Evolutionary conservation across 2,329 filamentous ascomycete species (phyloP).

Genomic region (Tetracladium maxilliforme): DNA sequence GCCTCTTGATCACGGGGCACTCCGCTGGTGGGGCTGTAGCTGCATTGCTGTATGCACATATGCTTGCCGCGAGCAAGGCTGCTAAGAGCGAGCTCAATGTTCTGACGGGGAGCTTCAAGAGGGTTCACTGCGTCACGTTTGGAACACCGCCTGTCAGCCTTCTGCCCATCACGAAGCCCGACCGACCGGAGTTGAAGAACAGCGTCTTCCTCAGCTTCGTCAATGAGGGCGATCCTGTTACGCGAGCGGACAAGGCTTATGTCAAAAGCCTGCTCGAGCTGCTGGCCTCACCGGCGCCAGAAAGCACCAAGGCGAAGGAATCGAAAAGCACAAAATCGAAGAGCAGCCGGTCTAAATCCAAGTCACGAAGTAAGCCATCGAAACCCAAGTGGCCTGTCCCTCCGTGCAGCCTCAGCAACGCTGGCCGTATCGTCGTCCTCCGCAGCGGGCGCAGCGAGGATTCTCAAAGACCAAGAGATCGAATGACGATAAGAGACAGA

Average conservation of each 20-base stretch:
- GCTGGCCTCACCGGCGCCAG: slow-evolving; percentile 44
- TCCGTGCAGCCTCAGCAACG: slow-evolving; percentile 50
- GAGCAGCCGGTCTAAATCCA: slow-evolving; percentile 4
- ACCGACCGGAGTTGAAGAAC: slow-evolving; percentile 22
- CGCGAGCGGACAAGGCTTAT: slow-evolving; percentile 63
- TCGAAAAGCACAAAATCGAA: slow-evolving; percentile 2
- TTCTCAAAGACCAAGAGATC: slow-evolving; percentile 25
- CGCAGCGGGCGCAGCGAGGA: slow-evolving; percentile 29
- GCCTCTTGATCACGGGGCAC: slow-evolving; percentile 72
- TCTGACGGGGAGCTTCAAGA: slow-evolving; percentile 57
- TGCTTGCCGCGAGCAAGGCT: slow-evolving; percentile 43
- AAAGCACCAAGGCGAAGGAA: slow-evolving; percentile 5
- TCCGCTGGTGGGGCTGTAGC: slow-evolving; percentile 78
- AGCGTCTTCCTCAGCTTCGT: slow-evolving; percentile 67
- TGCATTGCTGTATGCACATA: slow-evolving; percentile 65
- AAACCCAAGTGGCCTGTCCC: slow-evolving; percentile 46
- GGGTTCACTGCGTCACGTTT: slow-evolving; percentile 75
- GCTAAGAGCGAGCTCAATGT: slow-evolving; percentile 53
- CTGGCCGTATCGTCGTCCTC: slow-evolving; percentile 54
- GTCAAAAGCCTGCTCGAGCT: slow-evolving; percentile 58
- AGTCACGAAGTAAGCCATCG: slow-evolving; percentile 10
- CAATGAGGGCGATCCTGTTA: slow-evolving; percentile 77
- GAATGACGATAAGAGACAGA: slow-evolving; percentile 29
- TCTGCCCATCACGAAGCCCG: slow-evolving; percentile 49
- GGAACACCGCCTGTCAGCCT: slow-evolving; percentile 69